Conservation (phyloP, 768 basidiomycete genomes). For the Hygrocybe coccinea region DNA sequence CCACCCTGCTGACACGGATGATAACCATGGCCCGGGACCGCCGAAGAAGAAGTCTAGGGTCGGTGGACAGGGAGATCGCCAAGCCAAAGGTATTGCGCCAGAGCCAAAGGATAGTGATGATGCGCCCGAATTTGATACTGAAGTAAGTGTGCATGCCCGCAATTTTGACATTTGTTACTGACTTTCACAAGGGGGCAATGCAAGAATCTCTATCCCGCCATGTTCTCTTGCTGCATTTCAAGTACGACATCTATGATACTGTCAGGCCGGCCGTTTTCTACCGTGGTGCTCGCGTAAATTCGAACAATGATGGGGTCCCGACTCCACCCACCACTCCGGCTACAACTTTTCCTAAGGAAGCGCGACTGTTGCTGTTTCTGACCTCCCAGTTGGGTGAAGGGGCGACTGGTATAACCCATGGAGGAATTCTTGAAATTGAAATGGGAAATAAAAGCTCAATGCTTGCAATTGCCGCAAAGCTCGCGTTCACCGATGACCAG, state of each 20-base stretch:
- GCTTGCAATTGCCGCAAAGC: conserved; percentile 11
- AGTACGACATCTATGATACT: conserved; percentile 12
- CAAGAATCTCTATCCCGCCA: conserved; percentile 3
- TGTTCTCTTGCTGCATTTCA: conserved; percentile 9
- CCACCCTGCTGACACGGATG: not conserved
- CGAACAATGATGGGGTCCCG: not conserved
- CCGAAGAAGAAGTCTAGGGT: not conserved
- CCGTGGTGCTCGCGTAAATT: not conserved
- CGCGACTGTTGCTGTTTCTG: not conserved
- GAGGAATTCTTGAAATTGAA: conserved; percentile 7
- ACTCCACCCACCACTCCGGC: not conserved
- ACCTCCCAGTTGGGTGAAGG: conserved; percentile 6
- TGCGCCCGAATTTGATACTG: too few species aligned
- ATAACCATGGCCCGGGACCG: not conserved
- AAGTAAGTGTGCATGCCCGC: too few species aligned
- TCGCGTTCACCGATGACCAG: conserved; percentile 11
- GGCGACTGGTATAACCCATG: conserved; percentile 9
- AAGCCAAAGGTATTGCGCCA: not conserved
- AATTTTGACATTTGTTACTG: too few species aligned
- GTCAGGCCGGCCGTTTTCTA: conserved; percentile 11
- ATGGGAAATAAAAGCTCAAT: not conserved
- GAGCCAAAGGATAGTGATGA: too few species aligned
- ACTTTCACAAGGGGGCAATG: not conserved
- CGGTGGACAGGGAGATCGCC: not conserved
- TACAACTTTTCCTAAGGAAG: not conserved